Conservation (phyloP, 148 eudicot genomes). For the Agrostemma githago region DNA sequence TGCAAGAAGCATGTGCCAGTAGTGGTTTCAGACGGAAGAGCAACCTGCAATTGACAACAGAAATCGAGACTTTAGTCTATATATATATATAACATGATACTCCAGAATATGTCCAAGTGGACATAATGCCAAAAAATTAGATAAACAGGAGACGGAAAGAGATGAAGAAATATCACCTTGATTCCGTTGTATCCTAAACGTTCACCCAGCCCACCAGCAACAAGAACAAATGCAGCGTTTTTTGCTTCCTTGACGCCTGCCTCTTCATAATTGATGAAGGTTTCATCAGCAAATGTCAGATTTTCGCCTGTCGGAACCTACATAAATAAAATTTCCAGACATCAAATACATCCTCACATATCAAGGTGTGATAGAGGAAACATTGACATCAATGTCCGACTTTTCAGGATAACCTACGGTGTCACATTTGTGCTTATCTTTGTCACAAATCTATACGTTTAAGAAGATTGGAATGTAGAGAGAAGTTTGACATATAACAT, state of each 20-base stretch:
- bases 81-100: background rate
- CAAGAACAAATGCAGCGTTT: slow-evolving; percentile 97
- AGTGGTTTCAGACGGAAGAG: slow-evolving; percentile 79
- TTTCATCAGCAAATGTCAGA: slow-evolving; percentile 70
- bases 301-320: slow-evolving; percentile 96
- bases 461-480: too few species aligned
- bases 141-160: background rate
- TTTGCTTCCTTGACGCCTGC: slow-evolving; percentile 72
- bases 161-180: slow-evolving; percentile 44
- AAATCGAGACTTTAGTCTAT: background rate
- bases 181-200: slow-evolving; percentile 98
- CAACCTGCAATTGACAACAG: slow-evolving; percentile 51
- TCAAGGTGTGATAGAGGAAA: background rate
- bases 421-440: background rate
- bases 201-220: slow-evolving; percentile 99
- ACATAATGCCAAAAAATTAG: background rate
- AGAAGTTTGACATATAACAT: too few species aligned
- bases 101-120: background rate
- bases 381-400: background rate
- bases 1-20: slow-evolving; percentile 85
- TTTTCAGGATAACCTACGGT: background rate
- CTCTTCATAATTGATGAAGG: slow-evolving; percentile 71
- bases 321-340: background rate
- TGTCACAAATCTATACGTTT: background rate
- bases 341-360: background rate